Conservation (phyloP, 1,284 basidiomycete species). For the Papiliotrema nemorosa region DNA sequence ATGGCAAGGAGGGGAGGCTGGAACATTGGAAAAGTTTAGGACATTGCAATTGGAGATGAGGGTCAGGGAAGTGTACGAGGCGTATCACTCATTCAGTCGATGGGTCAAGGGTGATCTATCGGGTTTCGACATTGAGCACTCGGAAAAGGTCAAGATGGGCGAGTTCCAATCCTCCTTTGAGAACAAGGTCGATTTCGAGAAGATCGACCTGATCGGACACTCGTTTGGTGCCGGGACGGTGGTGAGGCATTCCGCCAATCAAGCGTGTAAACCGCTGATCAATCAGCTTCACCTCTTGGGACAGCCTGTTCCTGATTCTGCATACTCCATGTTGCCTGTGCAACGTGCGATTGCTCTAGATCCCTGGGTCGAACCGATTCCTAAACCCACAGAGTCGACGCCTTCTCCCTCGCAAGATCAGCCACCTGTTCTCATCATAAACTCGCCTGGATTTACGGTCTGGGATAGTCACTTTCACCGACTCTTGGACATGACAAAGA, state of each 20-base stretch:
- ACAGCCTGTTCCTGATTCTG: constrained; percentile 8
- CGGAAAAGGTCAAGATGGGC: constrained; percentile 5
- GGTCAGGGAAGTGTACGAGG: constrained; percentile 62
- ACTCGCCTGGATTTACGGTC: constrained; percentile 68
- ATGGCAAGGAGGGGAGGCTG: constrained; percentile 21
- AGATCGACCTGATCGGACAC: constrained; percentile 62
- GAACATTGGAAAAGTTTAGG: constrained; percentile 54
- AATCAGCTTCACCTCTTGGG: constrained; percentile 15
- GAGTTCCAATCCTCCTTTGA: constrained; percentile 53
- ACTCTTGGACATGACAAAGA: constrained; percentile 54
- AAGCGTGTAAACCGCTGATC: background rate
- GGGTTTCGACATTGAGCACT: background rate
- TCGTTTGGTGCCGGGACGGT: constrained; percentile 73
- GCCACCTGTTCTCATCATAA: constrained; percentile 59
- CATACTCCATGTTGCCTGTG: constrained; percentile 49
- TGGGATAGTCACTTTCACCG: constrained; percentile 68
- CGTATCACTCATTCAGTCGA: constrained; percentile 47
- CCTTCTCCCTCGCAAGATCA: constrained; percentile 16
- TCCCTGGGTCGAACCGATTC: constrained; percentile 73
- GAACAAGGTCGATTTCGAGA: constrained; percentile 44
- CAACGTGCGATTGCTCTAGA: constrained; percentile 62
- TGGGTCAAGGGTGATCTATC: constrained; percentile 15
- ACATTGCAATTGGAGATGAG: constrained; percentile 65
- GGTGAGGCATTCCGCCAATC: constrained; percentile 50
- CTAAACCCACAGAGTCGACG: constrained; percentile 55